phyloP scores from a whole-genome alignment of 1,284 basidiomycete species.

The Ustilago nuda region DNA sequence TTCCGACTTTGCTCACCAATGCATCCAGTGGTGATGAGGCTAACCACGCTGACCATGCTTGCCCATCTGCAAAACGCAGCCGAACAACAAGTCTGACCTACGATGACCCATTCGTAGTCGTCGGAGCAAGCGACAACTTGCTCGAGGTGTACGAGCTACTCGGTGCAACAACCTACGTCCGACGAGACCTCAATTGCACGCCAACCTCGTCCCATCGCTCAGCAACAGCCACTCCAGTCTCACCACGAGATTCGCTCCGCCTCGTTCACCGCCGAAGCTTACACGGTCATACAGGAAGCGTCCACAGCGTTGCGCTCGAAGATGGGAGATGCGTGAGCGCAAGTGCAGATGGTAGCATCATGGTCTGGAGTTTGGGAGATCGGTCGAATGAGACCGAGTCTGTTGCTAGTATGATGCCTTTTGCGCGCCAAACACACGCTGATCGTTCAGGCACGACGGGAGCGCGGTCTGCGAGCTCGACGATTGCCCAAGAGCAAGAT shows the following conservation, averaged over 20 bases:
- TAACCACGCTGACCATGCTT: background rate
- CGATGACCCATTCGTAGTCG: constrained; percentile 62
- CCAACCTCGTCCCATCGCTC: constrained; percentile 3
- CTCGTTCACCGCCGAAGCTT: constrained; percentile 59
- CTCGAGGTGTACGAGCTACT: constrained; percentile 63
- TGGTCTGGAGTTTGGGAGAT: constrained; percentile 64
- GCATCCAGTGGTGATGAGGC: background rate
- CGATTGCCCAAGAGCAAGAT: constrained; percentile 21
- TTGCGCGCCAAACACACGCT: constrained; percentile 1
- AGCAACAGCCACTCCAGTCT: constrained; percentile 31
- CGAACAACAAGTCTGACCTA: constrained; percentile 55
- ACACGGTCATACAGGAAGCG: constrained; percentile 67
- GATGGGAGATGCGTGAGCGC: constrained; percentile 63
- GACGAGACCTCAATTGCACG: background rate
- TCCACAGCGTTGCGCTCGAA: constrained; percentile 62
- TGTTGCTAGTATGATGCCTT: constrained; percentile 31
- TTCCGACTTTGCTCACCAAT: too few species aligned
- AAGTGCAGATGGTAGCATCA: constrained; percentile 64
- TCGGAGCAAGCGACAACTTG: constrained; percentile 61
- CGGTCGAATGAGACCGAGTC: constrained; percentile 38
- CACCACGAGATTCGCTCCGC: constrained; percentile 21
- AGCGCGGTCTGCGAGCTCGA: constrained; percentile 16
- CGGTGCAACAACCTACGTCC: constrained; percentile 30
- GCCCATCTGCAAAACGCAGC: background rate
- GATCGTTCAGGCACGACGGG: background rate